These are phyloP conservation scores for Entomortierella lignicola DNA, from an alignment of 192 early-diverging fungal genomes.

Conservation along the genomic window DNA sequence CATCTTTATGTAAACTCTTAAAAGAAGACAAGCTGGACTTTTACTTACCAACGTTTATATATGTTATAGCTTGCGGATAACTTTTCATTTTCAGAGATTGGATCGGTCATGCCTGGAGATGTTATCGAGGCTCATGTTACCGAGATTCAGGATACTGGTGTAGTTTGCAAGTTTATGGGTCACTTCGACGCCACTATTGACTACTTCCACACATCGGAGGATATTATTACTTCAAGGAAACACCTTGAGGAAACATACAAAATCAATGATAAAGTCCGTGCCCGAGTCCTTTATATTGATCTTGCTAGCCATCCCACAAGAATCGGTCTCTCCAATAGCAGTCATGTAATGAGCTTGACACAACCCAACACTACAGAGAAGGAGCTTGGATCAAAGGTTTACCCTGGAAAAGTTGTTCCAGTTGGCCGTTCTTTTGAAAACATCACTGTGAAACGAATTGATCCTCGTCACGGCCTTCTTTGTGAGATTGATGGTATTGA, in stretches of 20 bases:
- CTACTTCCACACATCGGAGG: constrained; percentile 64
- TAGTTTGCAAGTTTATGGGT: constrained; percentile 83
- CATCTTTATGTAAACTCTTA: neutral
- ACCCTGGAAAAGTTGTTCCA: constrained; percentile 62
- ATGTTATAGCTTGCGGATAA: constrained; percentile 35
- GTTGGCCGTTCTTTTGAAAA: constrained; percentile 78
- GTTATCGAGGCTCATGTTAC: constrained; percentile 76
- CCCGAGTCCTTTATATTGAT: constrained; percentile 83
- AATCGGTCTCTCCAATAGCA: constrained; percentile 67
- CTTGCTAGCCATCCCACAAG: constrained; percentile 70
- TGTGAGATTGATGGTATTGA: constrained; percentile 63
- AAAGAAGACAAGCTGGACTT: neutral
- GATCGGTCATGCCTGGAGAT: constrained; percentile 86
- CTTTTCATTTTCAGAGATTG: constrained; percentile 70
- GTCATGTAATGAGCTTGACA: constrained; percentile 67
- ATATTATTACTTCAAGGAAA: constrained; percentile 38
- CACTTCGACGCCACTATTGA: constrained; percentile 83
- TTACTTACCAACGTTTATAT: neutral
- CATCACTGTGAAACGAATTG: constrained; percentile 69
- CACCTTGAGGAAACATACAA: constrained; percentile 69
- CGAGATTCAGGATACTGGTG: constrained; percentile 70
- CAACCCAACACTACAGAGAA: constrained; percentile 6
- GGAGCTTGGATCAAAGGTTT: constrained; percentile 43
- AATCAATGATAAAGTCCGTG: constrained; percentile 69
- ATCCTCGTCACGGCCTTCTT: constrained; percentile 71